Conservation (phyloP, 257 asterid species). For the Nemophila menziesii region DNA sequence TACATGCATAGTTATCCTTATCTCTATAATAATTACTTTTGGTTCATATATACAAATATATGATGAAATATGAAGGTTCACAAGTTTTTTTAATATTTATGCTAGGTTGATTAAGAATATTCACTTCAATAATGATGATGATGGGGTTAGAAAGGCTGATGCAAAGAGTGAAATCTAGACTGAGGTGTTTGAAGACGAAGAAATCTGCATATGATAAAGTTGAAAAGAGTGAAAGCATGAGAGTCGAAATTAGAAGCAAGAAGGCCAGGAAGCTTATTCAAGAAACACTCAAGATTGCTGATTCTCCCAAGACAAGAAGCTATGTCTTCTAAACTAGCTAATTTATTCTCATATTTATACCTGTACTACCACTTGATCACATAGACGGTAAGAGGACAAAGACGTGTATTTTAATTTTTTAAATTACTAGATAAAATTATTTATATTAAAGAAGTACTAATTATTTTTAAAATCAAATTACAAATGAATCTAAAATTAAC, state of each 20-base stretch:
- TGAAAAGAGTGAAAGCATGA: slow-evolving; percentile 83
- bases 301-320: slow-evolving; percentile 64
- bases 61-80: neutral
- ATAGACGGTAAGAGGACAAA: neutral
- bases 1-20: too few species aligned
- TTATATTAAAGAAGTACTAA: too few species aligned
- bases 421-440: too few species aligned
- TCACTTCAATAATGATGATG: slow-evolving; percentile 19
- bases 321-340: slow-evolving; percentile 28
- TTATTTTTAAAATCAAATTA: too few species aligned
- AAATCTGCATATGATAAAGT: slow-evolving; percentile 52
- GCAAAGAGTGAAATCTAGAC: slow-evolving; percentile 39
- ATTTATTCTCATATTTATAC: neutral
- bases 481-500: too few species aligned
- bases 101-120: too few species aligned
- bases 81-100: too few species aligned
- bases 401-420: neutral
- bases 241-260: slow-evolving; percentile 62
- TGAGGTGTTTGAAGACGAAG: slow-evolving; percentile 29
- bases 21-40: too few species aligned
- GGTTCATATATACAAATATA: too few species aligned
- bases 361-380: neutral
- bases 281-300: slow-evolving; percentile 66
- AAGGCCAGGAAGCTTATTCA: slow-evolving; percentile 63
- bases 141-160: slow-evolving; percentile 38